A percentile compares a stretch with the other conserved stretches of the same genome.
Conservation (phyloP, 1,284 basidiomycete species). For the Taiwanofungus camphoratus region DNA sequence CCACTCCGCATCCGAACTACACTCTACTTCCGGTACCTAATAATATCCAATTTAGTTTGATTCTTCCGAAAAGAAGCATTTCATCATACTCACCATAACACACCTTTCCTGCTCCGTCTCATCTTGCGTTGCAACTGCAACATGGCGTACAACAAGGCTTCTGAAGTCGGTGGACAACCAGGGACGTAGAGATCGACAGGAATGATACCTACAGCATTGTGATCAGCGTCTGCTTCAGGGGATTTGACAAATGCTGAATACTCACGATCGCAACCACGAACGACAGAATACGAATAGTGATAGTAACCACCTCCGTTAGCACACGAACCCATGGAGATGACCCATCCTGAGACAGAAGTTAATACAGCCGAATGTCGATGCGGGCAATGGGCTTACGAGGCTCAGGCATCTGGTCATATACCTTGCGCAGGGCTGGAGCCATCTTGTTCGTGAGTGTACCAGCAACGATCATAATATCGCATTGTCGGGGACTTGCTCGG, state of each 20-base stretch:
- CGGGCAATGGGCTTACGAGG: constrained; percentile 51
- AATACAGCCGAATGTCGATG: constrained; percentile 14
- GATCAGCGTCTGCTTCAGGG: constrained; percentile 4
- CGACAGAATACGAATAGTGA: constrained; percentile 98
- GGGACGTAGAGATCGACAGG: constrained; percentile 98
- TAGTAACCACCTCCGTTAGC: constrained; percentile 99
- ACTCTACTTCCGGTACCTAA: too few species aligned
- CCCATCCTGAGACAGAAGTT: constrained; percentile 67
- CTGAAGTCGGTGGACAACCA: constrained; percentile 91
- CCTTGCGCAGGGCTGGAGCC: constrained; percentile 94
- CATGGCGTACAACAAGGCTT: constrained; percentile 93
- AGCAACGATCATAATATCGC: constrained; percentile 99
- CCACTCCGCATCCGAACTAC: too few species aligned
- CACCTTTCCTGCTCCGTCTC: constrained; percentile 84
- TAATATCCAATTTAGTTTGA: too few species aligned
- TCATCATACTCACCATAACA: constrained; percentile 70
- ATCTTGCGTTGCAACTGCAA: constrained; percentile 97
- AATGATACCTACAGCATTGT: constrained; percentile 68
- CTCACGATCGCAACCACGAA: constrained; percentile 96
- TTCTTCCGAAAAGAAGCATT: constrained; percentile 3
- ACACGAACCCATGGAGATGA: constrained; percentile 99
- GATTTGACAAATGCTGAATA: constrained; percentile 14
- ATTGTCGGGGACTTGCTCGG: constrained; percentile 96
- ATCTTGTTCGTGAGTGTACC: constrained; percentile 99
- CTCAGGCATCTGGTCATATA: constrained; percentile 97